Percentiles rank a stretch among this genome's conserved stretches.
These are phyloP conservation scores for Sporothrix protearum DNA, from an alignment of 2,329 filamentous ascomycete species.

Conservation along the genomic window DNA sequence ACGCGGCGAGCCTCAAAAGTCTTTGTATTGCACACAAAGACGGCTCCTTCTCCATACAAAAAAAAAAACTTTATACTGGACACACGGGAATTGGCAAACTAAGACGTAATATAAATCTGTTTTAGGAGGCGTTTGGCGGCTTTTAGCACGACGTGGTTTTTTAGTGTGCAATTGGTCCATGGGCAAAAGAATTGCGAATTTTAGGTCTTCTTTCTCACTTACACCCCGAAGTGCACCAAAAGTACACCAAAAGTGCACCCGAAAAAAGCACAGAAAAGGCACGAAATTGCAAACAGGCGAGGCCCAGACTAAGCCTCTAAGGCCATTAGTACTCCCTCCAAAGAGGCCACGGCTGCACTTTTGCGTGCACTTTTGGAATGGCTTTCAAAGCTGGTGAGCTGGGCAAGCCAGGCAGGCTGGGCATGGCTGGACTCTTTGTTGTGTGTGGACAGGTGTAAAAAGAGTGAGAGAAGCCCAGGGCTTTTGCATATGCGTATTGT, in stretches of 20 bases:
- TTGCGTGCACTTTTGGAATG: neutral
- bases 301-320: neutral
- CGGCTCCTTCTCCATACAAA: neutral
- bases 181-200: neutral
- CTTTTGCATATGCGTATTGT: no score
- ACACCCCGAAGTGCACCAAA: neutral
- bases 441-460: neutral
- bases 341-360: neutral
- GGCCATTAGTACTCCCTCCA: neutral
- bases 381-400: neutral
- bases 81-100: slow-evolving; percentile 26
- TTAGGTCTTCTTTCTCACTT: neutral
- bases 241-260: neutral
- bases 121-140: neutral
- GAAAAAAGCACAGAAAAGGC: neutral
- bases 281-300: neutral
- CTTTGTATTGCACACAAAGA: neutral
- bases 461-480: no score
- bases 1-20: slow-evolving; percentile 2
- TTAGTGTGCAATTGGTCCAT: slow-evolving; percentile 9
- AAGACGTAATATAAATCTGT: slow-evolving; percentile 31
- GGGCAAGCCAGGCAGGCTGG: neutral
- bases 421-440: slow-evolving; percentile 6
- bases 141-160: neutral
- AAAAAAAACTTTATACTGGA: slow-evolving; percentile 3